Conservation (phyloP, 2,329 filamentous ascomycete genomes). For the Paramyrothecium sp. region DNA sequence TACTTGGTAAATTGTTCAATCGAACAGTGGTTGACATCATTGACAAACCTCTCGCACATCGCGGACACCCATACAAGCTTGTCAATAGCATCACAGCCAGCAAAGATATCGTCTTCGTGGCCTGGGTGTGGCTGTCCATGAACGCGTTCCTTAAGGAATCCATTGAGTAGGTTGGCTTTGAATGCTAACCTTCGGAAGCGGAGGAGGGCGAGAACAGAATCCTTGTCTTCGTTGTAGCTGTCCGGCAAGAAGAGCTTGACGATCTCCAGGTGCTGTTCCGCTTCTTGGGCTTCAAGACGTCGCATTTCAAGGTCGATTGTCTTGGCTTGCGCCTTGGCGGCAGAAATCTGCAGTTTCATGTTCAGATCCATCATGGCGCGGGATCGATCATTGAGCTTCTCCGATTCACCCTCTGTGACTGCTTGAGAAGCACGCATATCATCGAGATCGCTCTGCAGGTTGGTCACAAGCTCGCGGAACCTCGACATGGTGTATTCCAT, state of each 20-base stretch:
- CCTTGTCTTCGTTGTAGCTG: constrained; percentile 73
- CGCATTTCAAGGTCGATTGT: constrained; percentile 89
- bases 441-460: constrained; percentile 80
- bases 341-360: constrained; percentile 86
- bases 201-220: constrained; percentile 85
- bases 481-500: constrained; percentile 86
- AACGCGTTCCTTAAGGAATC: constrained; percentile 76
- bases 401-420: constrained; percentile 88
- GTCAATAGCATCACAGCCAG: constrained; percentile 77
- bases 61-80: constrained; percentile 81
- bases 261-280: constrained; percentile 83
- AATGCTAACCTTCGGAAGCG: constrained; percentile 85
- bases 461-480: constrained; percentile 86
- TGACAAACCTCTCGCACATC: constrained; percentile 82
- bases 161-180: constrained; percentile 78
- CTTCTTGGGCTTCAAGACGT: constrained; percentile 84
- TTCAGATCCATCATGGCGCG: constrained; percentile 97
- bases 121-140: constrained; percentile 65
- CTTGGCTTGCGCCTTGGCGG: constrained; percentile 88
- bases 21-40: constrained; percentile 75
- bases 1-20: constrained; percentile 76
- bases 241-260: constrained; percentile 88
- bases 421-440: constrained; percentile 91
- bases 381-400: constrained; percentile 83
- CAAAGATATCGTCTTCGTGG: constrained; percentile 75